phyloP scores from a whole-genome alignment of 2,329 filamentous ascomycete species.

The Aspergillus jensenii region DNA sequence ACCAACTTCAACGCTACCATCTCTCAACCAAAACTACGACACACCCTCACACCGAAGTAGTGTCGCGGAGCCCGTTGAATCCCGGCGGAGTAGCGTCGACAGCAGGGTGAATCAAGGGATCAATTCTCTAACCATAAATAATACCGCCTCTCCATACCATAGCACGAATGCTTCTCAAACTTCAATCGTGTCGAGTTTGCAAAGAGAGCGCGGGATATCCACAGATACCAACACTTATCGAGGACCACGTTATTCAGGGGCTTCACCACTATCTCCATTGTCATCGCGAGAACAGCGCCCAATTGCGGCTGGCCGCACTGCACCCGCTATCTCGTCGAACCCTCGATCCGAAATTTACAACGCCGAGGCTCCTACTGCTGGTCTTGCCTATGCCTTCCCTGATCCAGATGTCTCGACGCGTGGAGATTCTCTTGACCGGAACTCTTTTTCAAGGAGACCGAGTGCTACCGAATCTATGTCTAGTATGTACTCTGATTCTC shows the following conservation, averaged over 20 bases:
- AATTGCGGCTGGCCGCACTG: constrained; percentile 47
- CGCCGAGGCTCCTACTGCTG: constrained; percentile 49
- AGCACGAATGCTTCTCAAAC: constrained; percentile 48
- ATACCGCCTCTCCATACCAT: constrained; percentile 48
- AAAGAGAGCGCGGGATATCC: constrained; percentile 44
- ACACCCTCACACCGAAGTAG: constrained; percentile 46
- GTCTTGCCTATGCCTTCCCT: constrained; percentile 52
- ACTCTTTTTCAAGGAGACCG: constrained; percentile 43
- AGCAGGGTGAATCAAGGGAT: constrained; percentile 52
- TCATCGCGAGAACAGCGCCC: constrained; percentile 42
- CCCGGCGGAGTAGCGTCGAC: constrained; percentile 50
- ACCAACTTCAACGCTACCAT: constrained; percentile 51
- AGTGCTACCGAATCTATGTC: constrained; percentile 48
- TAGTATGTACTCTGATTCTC: constrained; percentile 48
- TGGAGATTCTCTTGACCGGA: constrained; percentile 35
- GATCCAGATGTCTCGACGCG: constrained; percentile 45
- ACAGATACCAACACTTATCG: constrained; percentile 39
- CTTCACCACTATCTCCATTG: constrained; percentile 43
- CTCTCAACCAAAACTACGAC: constrained; percentile 60
- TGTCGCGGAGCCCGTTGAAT: constrained; percentile 44
- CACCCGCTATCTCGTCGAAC: constrained; percentile 50
- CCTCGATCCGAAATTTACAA: constrained; percentile 52
- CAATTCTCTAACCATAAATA: constrained; percentile 48
- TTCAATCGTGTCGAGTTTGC: constrained; percentile 45
- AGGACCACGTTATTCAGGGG: constrained; percentile 41